Evolutionary conservation across 768 basidiomycete genomes (phyloP), one percentile per base, ranked within the genome.

Genomic region (Nidularia sp.): DNA sequence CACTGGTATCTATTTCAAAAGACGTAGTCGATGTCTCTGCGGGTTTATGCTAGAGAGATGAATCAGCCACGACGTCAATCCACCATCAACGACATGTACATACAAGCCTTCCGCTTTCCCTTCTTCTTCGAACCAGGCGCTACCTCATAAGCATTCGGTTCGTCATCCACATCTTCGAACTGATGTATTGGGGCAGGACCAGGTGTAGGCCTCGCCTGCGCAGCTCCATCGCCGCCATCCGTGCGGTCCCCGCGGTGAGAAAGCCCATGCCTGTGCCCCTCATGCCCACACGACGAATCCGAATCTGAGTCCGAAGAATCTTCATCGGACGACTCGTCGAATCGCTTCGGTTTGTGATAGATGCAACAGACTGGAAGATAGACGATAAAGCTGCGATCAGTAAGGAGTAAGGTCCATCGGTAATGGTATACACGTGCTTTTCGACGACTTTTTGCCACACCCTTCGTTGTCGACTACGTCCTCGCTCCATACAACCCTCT

Each of bases 401-500:
- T 0, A 29, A 29, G 25, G 25, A 29, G 25, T 29, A 29, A 29
- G 25, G 25, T 29, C 25, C 25, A 46, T 39, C 22, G 44, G 2
- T 10, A 49, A 48, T 34, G 15, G 49, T 34, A 42, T 4, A 12
- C 3, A 80, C 88, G 56, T 58, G 96, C 95, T 93, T 72, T 98
- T 98, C 31, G 92, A 93, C 56, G 88, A 91, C 70, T 97, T 96
- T 77, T 80, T 85, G 5, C 91, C 92, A 53, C 85, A 79, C 0
- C 86, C 85, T 61, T 98, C 95, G 62, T 98, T 97, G 65, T 98
- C 95, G 2, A 96, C 78, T 3, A 91, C 89, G 50, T 84, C 87
- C 13, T 92, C 88, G 18, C 70, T 79, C 95, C 95, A 97, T 0
- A 79, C 84, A 0, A 98, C 95, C 25, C 78, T 73, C 39, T 78